Base-by-base conservation (phyloP, 305 asterid genomes). In the Fraxinus nigra region DNA sequence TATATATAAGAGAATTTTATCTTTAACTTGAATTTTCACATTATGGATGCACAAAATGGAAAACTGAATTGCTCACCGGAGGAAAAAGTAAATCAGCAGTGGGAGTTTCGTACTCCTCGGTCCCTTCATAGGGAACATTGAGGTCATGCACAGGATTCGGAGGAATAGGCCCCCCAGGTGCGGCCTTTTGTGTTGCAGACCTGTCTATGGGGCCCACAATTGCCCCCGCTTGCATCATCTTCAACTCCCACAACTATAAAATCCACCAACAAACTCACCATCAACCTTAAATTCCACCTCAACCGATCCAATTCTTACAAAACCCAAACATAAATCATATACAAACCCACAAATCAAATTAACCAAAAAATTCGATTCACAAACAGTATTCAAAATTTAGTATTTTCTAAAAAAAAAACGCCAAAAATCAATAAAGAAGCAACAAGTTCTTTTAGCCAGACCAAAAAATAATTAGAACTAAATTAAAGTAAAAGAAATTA, bases 61-160 rank as follows among this genome's bases (percentile, higher is more conserved):
- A 32, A 78, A 79, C 65, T 35, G 7, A 34, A 85, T 22, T 7
- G 85, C 97, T 89, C 84, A 95, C 99, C 54, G 99, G 99, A 20
- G 99, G 98, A 87, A 95, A 95, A 37, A 95, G 92, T 86, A 95
- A 84, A 82, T 95, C 99, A 82, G 97, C 93, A 40, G 99, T 94
- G 32, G 99, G 99, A 65, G 99, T 94, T 88, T 95, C 99, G 72
- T 85, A 95, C 92, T 95, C 99, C 90, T 95, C 99, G 4, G 91
- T 86, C 78, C 97, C 99, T 84, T 95, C 97, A 78, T 95, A 94
- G 14, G 99, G 99, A 51, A 95, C 95, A 73, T 95, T 95, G 76
- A 95, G 97, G 82, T 95, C 99, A 78, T 95, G 99, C 83, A 95
- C 94, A 14, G 99, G 93, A 61, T 84, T 90, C 30, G 90, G 91